These are phyloP conservation scores for Nemania sp. DNA, from an alignment of 2,329 filamentous ascomycete genomes.

Conservation along the genomic window DNA sequence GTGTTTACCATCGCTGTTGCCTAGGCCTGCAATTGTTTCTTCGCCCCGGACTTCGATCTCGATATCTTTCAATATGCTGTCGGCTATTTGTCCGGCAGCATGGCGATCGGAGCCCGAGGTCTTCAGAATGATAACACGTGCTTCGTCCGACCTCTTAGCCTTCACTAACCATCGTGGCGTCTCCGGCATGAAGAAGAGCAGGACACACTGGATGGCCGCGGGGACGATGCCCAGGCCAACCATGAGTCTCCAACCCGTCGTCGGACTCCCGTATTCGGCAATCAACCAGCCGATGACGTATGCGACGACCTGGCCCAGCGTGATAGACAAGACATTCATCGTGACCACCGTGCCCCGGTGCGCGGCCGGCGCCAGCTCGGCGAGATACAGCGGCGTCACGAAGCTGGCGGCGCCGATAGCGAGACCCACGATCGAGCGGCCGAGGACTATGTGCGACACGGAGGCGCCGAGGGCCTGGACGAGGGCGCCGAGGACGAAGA, in stretches of 20 bases:
- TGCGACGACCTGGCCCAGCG: constrained; percentile 84
- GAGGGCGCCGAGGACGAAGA: constrained; percentile 71
- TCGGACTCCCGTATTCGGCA: constrained; percentile 54
- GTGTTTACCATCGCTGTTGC: constrained; percentile 40
- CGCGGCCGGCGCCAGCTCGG: constrained; percentile 78
- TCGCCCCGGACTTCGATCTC: constrained; percentile 77
- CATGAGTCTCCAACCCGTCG: constrained; percentile 84
- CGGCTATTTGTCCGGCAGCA: constrained; percentile 54
- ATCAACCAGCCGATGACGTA: constrained; percentile 84
- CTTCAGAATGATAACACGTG: constrained; percentile 67
- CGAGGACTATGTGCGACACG: constrained; percentile 68
- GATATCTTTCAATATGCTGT: constrained; percentile 68
- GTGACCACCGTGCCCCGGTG: constrained; percentile 81
- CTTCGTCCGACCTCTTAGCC: constrained; percentile 63
- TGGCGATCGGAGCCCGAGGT: constrained; percentile 50
- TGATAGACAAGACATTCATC: constrained; percentile 81
- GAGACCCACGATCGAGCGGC: constrained; percentile 70
- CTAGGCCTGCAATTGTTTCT: constrained; percentile 53
- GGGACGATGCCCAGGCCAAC: constrained; percentile 83
- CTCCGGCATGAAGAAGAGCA: constrained; percentile 79
- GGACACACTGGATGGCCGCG: constrained; percentile 69
- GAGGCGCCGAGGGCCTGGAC: constrained; percentile 63
- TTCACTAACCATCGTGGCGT: constrained; percentile 87
- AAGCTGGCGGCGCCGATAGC: constrained; percentile 79
- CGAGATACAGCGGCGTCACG: constrained; percentile 85